These are phyloP conservation scores for Lepiota venenata DNA, from an alignment of 768 basidiomycete genomes.

Conservation along the genomic window DNA sequence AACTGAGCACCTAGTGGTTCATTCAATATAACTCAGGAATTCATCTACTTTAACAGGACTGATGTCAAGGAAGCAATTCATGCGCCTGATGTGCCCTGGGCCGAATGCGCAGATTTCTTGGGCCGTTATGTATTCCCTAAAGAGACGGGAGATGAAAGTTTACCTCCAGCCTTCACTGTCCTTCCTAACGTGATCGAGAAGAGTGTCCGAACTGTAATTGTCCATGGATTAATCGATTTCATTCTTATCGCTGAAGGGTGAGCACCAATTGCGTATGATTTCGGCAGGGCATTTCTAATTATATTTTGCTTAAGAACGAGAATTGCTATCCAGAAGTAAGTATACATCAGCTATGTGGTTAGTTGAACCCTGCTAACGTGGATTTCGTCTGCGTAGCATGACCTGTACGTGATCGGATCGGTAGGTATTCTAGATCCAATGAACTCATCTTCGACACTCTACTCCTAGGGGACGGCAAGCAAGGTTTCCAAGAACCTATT, in stretches of 20 bases:
- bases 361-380: background rate
- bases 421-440: too few species aligned
- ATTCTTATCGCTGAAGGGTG: constrained; percentile 74
- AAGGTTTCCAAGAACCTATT: constrained; percentile 75
- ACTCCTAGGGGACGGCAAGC: constrained; percentile 40
- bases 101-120: constrained; percentile 51
- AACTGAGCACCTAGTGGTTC: constrained; percentile 39
- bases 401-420: constrained; percentile 29
- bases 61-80: constrained; percentile 74
- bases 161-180: constrained; percentile 60
- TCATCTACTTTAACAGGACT: constrained; percentile 65
- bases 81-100: constrained; percentile 64
- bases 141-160: constrained; percentile 51
- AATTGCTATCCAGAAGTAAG: constrained; percentile 64
- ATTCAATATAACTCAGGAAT: constrained; percentile 50
- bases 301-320: constrained; percentile 38
- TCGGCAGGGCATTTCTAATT: background rate
- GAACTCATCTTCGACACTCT: too few species aligned
- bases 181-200: constrained; percentile 77
- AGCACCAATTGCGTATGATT: constrained; percentile 16
- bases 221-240: constrained; percentile 73
- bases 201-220: constrained; percentile 62
- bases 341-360: background rate
- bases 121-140: constrained; percentile 49
- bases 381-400: constrained; percentile 27